phyloP scores from a whole-genome alignment of 805 yeast species.

The Metschnikowia orientalis region DNA sequence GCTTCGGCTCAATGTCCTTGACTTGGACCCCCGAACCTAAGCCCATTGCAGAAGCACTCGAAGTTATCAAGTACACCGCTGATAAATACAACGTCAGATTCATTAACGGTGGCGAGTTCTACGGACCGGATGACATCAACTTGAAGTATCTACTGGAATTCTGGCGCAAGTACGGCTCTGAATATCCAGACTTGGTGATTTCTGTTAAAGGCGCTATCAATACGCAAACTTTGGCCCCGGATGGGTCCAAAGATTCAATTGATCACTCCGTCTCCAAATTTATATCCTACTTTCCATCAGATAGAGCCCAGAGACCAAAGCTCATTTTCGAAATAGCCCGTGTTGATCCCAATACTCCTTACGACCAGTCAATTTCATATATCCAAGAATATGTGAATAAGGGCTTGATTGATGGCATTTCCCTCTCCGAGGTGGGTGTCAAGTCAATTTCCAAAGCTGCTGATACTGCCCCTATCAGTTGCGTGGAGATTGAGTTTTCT shows the following conservation, averaged over 20 bases:
- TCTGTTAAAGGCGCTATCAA: slow-evolving; percentile 66
- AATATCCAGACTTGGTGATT: slow-evolving; percentile 49
- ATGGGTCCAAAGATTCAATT: slow-evolving; percentile 47
- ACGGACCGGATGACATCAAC: slow-evolving; percentile 53
- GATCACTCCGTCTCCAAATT: slow-evolving; percentile 45
- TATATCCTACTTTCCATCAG: slow-evolving; percentile 25
- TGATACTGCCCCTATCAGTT: slow-evolving; percentile 52
- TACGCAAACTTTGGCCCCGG: slow-evolving; percentile 39
- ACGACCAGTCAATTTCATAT: slow-evolving; percentile 54
- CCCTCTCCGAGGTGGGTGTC: slow-evolving; percentile 70
- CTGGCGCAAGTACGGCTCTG: slow-evolving; percentile 54
- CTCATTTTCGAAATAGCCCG: slow-evolving; percentile 65
- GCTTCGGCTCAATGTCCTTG: slow-evolving; percentile 80
- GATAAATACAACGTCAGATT: slow-evolving; percentile 49
- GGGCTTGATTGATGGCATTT: slow-evolving; percentile 66
- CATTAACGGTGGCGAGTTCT: slow-evolving; percentile 76
- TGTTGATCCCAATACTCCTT: slow-evolving; percentile 51
- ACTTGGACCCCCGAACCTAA: slow-evolving; percentile 64
- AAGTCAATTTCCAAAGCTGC: slow-evolving; percentile 58
- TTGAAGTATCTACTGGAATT: slow-evolving; percentile 55
- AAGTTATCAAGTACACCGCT: slow-evolving; percentile 40
- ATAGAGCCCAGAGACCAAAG: slow-evolving; percentile 29
- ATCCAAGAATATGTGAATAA: slow-evolving; percentile 55
- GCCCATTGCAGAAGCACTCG: slow-evolving; percentile 50
- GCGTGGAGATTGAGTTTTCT: slow-evolving; percentile 78